Base-by-base conservation (phyloP, 2,329 filamentous ascomycete species). In the Fusarium ambrosium region DNA sequence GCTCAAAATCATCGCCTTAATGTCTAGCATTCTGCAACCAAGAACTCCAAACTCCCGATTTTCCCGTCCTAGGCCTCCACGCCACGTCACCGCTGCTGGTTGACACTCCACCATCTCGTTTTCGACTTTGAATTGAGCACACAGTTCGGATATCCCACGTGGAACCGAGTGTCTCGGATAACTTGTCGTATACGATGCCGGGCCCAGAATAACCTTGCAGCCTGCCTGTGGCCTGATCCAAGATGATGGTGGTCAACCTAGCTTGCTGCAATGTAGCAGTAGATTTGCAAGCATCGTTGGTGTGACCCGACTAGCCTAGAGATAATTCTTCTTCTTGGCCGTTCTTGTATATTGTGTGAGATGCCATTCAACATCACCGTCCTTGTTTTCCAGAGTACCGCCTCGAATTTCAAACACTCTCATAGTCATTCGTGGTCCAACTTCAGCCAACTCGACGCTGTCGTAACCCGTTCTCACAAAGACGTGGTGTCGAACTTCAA, bases 341-440 rank as follows among this genome's bases (percentile, higher is more conserved):
- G 96, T 98, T 77, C 97, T 89, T 10, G 96, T 99, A 83, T 98
- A 99, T 81, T 98, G 96, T 71, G 94, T 97, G 73, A 99, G 87
- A 73, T 97, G 93, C 97, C 97, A 99, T 85, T 99, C 97, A 6
- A 97, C 92, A 84, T 99, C 97, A 5, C 96, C 96, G 76, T 97
- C 94, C 83, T 97, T 97, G 80, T 95, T 97, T 81, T 98, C 97
- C 70, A 98, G 86, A 5, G 96, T 97, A 18, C 97, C 96, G 63
- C 92, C 93, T 56, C 95, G 89, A 71, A 99, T 98, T 85, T 98
- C 95, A 81, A 98, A 99, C 63, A 95, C 87, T 76, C 95, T 89
- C 95, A 98, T 97, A n/a, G 95, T 98, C 94, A 98, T 98, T 67
- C 97, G 89, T 1, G 97, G 97, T 0, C 96, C 95, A 61, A 97